Percentiles rank a stretch among this genome's conserved stretches.
Conservation (phyloP, 495 filamentous ascomycete species). For the Lophium mytilinum region DNA sequence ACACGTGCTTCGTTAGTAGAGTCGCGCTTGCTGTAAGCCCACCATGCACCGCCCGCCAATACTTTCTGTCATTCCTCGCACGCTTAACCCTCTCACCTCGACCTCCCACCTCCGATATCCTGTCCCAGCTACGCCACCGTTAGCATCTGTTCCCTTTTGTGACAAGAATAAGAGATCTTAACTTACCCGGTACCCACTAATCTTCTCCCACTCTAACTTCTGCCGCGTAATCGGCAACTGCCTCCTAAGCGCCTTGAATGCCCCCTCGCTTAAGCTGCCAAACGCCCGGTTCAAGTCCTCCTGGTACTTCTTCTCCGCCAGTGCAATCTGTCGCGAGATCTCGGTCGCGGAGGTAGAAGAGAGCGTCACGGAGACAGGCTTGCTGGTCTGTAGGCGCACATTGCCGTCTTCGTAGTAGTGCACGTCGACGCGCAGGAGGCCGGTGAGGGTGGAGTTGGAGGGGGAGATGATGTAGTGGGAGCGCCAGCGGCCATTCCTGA, state of each 20-base stretch:
- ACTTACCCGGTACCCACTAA: conserved; percentile 77
- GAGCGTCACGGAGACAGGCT: conserved; percentile 56
- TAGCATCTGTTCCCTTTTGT: background rate
- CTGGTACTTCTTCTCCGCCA: conserved; percentile 83
- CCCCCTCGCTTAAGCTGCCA: conserved; percentile 76
- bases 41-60: no score
- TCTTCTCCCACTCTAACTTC: conserved; percentile 99
- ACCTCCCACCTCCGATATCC: conserved; percentile 1
- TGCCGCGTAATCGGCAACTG: conserved; percentile 95
- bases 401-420: conserved; percentile 99
- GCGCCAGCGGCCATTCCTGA: conserved; percentile 81
- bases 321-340: conserved; percentile 65
- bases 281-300: conserved; percentile 92
- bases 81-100: background rate
- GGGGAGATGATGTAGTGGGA: conserved; percentile 74
- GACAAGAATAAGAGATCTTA: background rate
- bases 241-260: conserved; percentile 86
- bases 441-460: conserved; percentile 51
- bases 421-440: conserved; percentile 73
- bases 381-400: conserved; percentile 79
- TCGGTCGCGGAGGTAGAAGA: conserved; percentile 52
- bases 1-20: no score
- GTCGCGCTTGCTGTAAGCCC: no score
- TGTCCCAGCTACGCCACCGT: background rate
- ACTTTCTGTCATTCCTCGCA: no score